Conservation (phyloP, 768 basidiomycete genomes). For the Mycena epipterygia region DNA sequence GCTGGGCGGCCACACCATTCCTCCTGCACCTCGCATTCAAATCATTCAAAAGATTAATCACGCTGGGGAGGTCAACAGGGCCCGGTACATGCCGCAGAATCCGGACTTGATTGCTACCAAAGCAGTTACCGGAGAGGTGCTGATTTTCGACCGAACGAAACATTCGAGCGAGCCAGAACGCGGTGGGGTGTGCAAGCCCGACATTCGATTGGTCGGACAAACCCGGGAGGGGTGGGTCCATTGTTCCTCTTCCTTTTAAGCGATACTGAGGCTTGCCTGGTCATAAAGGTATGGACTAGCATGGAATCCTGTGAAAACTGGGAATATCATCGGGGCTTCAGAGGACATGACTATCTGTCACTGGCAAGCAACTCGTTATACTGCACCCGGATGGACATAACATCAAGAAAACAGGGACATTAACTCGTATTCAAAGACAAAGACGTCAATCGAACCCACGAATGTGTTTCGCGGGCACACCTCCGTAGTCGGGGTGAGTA, state of each 20-base stretch:
- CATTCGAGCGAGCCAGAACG: slow-evolving; percentile 94
- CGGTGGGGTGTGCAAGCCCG: slow-evolving; percentile 87
- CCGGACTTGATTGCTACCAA: slow-evolving; percentile 98
- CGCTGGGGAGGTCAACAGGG: slow-evolving; percentile 94
- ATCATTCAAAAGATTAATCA: slow-evolving; percentile 97
- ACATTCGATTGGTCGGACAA: slow-evolving; percentile 93
- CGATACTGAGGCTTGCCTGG: slow-evolving; percentile 18
- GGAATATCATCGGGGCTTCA: slow-evolving; percentile 91
- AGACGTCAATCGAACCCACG: slow-evolving; percentile 86
- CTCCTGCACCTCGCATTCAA: slow-evolving; percentile 87
- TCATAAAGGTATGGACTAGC: slow-evolving; percentile 87
- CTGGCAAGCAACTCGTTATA: slow-evolving; percentile 68
- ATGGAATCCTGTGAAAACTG: slow-evolving; percentile 89
- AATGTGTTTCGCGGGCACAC: slow-evolving; percentile 90
- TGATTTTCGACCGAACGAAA: slow-evolving; percentile 97
- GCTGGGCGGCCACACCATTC: slow-evolving; percentile 91
- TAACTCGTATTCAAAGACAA: slow-evolving; percentile 86
- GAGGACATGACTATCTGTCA: slow-evolving; percentile 97
- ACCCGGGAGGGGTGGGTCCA: slow-evolving; percentile 88
- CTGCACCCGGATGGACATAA: slow-evolving; percentile 4
- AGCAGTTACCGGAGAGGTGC: slow-evolving; percentile 89
- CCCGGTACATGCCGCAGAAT: slow-evolving; percentile 99
- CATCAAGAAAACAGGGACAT: slow-evolving; percentile 80
- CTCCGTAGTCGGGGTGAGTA: slow-evolving; percentile 89
- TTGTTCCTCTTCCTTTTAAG: background rate